Base-by-base conservation (phyloP, 1,284 basidiomycete genomes). In the Mrakiaceae sp. region DNA sequence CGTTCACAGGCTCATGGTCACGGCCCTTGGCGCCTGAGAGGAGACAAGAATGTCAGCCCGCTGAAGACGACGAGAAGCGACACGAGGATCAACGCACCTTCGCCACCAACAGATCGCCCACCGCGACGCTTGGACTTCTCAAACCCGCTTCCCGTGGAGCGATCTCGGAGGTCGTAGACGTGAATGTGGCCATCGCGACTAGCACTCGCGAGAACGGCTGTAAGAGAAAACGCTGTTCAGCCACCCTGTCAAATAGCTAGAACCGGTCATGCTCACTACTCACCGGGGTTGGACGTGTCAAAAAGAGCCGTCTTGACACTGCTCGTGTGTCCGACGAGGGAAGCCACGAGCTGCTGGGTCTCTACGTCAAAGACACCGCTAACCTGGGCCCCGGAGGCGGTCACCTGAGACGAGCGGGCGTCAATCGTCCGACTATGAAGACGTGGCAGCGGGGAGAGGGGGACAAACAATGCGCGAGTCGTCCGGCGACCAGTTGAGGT, bases 401-500 rank as follows among this genome's bases (percentile, higher is more conserved):
- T 74, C 8, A 76, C 66, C 76, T 77, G 63, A 6, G 46, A 9
- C 14, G 46, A 1, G 4, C 44, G 53, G 40, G 11, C 2, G 14
- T 4, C 11, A 42, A 14, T 16, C 47, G 39, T 9, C 43, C 12
- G 39, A 49, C 14, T 8, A 10, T 4, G 10, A 49, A 11, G 10
- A 5, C 14, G 39, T 4, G 39, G 10, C 39, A 51, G 51, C 12
- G 47, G 6, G 12, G 56, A 47, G 3, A 49, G 5, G 9, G 8
- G 40, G 7, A 72, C 74, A 66, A 58, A 76, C 75, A 5, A 78
- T 58, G 3, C 67, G 68, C 0, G 67, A 79, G 67, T 89, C 86
- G 51, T 82, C 80, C 0, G 79, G 71, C 0, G 87, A 87, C 88
- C 88, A 94, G 43, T 81, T 77, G 11, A 87, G 77, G 67, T 84